Evolutionary conservation across 2,329 filamentous ascomycete genomes (phyloP), one percentile per base, ranked within the genome.

Genomic region (Xylariaceae sp.): DNA sequence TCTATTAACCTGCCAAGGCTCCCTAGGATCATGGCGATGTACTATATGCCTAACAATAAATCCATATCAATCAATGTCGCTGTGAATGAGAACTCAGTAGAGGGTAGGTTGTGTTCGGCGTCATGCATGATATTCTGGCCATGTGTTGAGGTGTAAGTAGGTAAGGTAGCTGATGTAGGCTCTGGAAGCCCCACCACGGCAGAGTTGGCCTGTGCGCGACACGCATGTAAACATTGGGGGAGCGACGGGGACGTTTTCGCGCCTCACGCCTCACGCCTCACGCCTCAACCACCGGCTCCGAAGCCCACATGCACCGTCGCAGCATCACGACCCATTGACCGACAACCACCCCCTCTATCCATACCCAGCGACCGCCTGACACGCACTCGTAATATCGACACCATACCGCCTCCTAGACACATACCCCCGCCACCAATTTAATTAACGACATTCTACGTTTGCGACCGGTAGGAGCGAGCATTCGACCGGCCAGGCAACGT

Each of bases 181-280:
- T 28, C 7, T 28, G 22, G 10, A 9, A 16, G 34, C 34, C 34
- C 34, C 34, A 38, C 34, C 16, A 38, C 13, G 9, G 16, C 9
- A 9, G 7, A 9, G 13, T 13, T 38, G 34, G 34, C 34, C 16
- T 65, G 63, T 60, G 47, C 54, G 31, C 19, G 54, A 56, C 54
- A 56, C 58, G 54, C 60, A 63, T 65, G 63, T 66, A 65, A 65
- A 66, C 63, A 66, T 63, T 63, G 60, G 58, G 55, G 53, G 51
- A 53, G 41, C 33, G 18, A 54, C 50, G 50, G 48, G 47, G 50
- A 50, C 55, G 41, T 59, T 57, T 60, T 65, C 63, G 63, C 63
- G 63, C 63, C 62, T 65, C 62, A 58, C 38, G 50, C 47, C 33
- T 36, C 33, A 10, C 33, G 34, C 34, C 13, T 38, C 34, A 38